Evolutionary conservation across 768 basidiomycete genomes (phyloP).

Genomic region (Trametes maxima): DNA sequence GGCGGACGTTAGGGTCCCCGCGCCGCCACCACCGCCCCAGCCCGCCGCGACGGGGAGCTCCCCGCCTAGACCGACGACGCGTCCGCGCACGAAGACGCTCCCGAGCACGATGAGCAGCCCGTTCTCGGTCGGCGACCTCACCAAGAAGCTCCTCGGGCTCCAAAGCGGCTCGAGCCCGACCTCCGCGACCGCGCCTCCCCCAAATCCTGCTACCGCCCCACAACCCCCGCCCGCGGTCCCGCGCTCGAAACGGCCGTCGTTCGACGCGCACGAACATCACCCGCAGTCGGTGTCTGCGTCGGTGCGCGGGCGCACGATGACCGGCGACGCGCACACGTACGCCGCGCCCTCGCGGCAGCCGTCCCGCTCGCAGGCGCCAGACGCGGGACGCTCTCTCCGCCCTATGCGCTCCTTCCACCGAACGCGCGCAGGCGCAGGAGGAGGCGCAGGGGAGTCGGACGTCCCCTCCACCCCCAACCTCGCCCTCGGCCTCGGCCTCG

Average conservation of each 20-base stretch:
- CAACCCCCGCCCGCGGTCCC: slow-evolving; percentile 7
- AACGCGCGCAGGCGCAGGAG: too few relatives aligned
- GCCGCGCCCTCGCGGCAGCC: slow-evolving; percentile 23
- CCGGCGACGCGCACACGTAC: slow-evolving; percentile 3
- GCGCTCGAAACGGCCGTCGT: slow-evolving; percentile 20
- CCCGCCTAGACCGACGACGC: slow-evolving; percentile 29
- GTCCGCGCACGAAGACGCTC: slow-evolving; percentile 49
- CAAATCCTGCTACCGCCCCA: too few relatives aligned
- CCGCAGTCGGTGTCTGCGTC: not conserved
- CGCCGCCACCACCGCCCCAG: not conserved
- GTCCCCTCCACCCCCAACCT: slow-evolving; percentile 28
- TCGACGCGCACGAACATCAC: slow-evolving; percentile 2
- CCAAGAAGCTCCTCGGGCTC: slow-evolving; percentile 56
- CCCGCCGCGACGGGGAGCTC: slow-evolving; percentile 1
- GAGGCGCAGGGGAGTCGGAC: too few relatives aligned
- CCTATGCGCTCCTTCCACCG: slow-evolving; percentile 66
- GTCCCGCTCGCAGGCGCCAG: slow-evolving; percentile 23
- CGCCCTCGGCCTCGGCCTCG: not conserved
- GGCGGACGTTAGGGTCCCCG: slow-evolving; percentile 25
- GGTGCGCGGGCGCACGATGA: slow-evolving; percentile 9
- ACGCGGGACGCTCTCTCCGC: slow-evolving; percentile 39
- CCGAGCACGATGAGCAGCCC: slow-evolving; percentile 40
- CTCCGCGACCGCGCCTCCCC: slow-evolving; percentile 4
- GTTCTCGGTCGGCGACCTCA: slow-evolving; percentile 61
- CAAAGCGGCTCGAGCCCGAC: slow-evolving; percentile 33